Conservation (phyloP, 208 protist genomes). For the Lotmaria passim region DNA sequence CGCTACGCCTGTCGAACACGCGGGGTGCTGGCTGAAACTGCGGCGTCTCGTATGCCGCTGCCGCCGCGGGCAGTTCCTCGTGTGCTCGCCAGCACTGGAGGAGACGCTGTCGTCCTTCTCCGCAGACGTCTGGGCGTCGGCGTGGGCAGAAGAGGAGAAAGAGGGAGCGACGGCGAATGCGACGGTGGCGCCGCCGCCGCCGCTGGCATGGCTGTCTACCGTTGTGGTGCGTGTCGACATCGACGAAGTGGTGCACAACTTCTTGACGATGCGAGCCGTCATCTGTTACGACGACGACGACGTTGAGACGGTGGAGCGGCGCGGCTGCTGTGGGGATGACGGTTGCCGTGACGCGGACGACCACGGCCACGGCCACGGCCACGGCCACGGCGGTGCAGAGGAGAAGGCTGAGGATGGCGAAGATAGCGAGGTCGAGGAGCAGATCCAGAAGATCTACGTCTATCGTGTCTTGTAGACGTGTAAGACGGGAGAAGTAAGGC, state of each 20-base stretch:
- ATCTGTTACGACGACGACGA: constrained; percentile 5
- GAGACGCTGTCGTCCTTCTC: constrained; percentile 40
- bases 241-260: constrained; percentile 20
- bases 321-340: background rate
- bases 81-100: constrained; percentile 67
- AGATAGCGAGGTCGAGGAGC: constrained; percentile 40
- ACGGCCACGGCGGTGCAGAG: background rate
- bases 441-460: constrained; percentile 52
- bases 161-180: too few species aligned
- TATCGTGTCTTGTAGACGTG: constrained; percentile 49
- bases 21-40: constrained; percentile 70
- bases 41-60: constrained; percentile 41
- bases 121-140: constrained; percentile 21
- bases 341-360: background rate
- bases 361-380: background rate
- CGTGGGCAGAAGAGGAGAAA: constrained; percentile 14
- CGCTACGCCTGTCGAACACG: constrained; percentile 46
- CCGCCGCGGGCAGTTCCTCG: constrained; percentile 54
- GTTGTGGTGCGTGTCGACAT: constrained; percentile 42
- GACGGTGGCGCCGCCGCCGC: background rate
- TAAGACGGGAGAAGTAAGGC: background rate
- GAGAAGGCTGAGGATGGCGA: background rate
- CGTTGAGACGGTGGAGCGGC: background rate
- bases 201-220: constrained; percentile 31
- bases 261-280: constrained; percentile 28